Base-by-base conservation (phyloP, 2,329 filamentous ascomycete species). In the Cytospora paraplurivora region DNA sequence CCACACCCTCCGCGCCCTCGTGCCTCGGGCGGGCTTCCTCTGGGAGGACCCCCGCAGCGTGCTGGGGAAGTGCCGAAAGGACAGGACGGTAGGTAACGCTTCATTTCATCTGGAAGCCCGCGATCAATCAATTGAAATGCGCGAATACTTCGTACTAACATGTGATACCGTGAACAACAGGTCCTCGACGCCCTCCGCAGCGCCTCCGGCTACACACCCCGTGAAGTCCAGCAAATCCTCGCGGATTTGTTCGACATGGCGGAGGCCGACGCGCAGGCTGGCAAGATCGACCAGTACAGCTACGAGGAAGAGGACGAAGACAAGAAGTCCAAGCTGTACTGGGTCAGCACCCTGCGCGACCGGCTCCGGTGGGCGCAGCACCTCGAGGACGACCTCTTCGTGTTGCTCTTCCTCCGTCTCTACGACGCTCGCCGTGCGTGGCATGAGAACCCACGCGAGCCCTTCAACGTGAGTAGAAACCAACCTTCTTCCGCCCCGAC, bases 401-500 rank as follows among this genome's bases (percentile, higher is more conserved):
- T 62, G n/a, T 41, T 52, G 5, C 32, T 62, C 10, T 62, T 53
- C 17, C 35, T 33, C 7, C 32, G 41, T 11, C 34, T 61, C 35
- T 2, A 35, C 17, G 4, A 32, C 7, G 58, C 34, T 21, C 61
- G 55, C 19, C 19, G 15, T 10, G 55, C 35, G 8, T 62, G 61
- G 61, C 21, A 59, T 15, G 21, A 15, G 6, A 35, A 59, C 21
- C 47, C 35, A 1, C 44, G 53, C 13, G 49, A 57, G 41, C 61
- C 61, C 32, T 62, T 62, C 61, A 21, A 59, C 61, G 53, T 57
- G 12, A 54, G 58, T 32, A 8, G 5, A 4, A 35, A 2, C n/a
- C 12, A 10, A 2, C 5, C 4, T 21, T 2, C 13, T 1, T 8
- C 1, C 10, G 7, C 1, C 27, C 21, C 4, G n/a, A 1, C 32